Conservation (phyloP, 768 basidiomycete genomes). For the Strobilomyces dryophilus region DNA sequence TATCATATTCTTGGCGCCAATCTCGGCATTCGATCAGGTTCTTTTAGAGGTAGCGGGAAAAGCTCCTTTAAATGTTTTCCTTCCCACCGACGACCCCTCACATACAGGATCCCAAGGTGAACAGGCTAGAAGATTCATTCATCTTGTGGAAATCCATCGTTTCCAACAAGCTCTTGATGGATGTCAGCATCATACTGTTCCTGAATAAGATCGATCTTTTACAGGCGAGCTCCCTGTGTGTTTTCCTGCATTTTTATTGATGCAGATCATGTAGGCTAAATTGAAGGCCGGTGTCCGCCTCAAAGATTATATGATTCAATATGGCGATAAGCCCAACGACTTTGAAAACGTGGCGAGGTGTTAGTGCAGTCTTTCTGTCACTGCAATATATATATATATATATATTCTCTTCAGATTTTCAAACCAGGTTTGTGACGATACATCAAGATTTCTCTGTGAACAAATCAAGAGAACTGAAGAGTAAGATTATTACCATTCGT, state of each 20-base stretch:
- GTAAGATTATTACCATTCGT: conserved; percentile 37
- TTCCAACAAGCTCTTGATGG: conserved; percentile 66
- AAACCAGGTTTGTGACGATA: conserved; percentile 64
- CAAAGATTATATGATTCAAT: conserved; percentile 63
- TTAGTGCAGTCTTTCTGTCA: conserved; percentile 31
- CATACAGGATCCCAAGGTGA: conserved; percentile 62
- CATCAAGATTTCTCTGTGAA: conserved; percentile 68
- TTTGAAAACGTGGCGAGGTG: conserved; percentile 74
- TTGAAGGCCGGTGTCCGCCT: conserved; percentile 72
- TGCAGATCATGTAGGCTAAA: conserved; percentile 47
- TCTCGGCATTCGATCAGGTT: conserved; percentile 84
- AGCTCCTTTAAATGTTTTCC: conserved; percentile 4
- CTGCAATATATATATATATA: background rate
- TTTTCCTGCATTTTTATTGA: background rate
- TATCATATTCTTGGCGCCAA: conserved; percentile 85
- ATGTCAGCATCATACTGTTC: conserved; percentile 78
- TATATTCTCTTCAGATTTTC: conserved; percentile 53
- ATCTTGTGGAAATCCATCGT: conserved; percentile 69
- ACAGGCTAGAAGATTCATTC: conserved; percentile 78
- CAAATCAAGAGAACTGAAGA: conserved; percentile 67
- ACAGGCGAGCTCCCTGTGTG: conserved; percentile 40
- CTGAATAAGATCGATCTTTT: conserved; percentile 80
- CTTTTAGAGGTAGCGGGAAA: conserved; percentile 62
- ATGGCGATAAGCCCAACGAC: conserved; percentile 75
- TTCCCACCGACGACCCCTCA: background rate